Base-by-base conservation (phyloP, 1,139 yeast species). In the Candida glucosophila region DNA sequence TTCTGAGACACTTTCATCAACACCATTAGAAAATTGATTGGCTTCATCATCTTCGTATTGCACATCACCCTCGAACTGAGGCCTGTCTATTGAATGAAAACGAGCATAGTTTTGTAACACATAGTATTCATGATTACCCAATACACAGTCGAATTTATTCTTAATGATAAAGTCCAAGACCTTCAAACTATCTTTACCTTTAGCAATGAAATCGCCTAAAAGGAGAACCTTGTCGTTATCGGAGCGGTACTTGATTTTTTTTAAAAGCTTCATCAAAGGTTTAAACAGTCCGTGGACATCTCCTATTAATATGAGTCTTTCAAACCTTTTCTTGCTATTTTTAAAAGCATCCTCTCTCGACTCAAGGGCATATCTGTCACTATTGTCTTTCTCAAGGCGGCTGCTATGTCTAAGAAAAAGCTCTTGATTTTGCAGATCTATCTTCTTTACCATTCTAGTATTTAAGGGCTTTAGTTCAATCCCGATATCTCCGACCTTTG, bases 121-220 rank as follows among this genome's bases (percentile, higher is more conserved):
- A 35, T 71, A 73, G 39, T 76, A 65, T 47, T 88, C 97, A 49
- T 88, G 95, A 55, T 88, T 88, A 0, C 97, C 97, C 35, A 92
- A 55, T 3, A 88, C 73, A 48, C 95, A 86, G 26, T 72, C 73
- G 11, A 81, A 67, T 4, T 68, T 53, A 35, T 74, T 52, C n/a
- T 66, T 55, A 23, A 76, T 66, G 22, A 83, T 76, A 40, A 55
- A 77, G 31, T 85, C 79, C 15, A 85, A 48, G 4, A 85, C 83
- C 27, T 68, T 72, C 9, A 70, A 35, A 1, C 94, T 80, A 34
- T 80, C 74, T 1, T 82, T 79, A 0, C 97, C 97, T 47, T 86
- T 88, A 30, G 88, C 67, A 16, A 82, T 63, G 47, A 86, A 82
- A 45, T 88, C 97, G 3, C 97, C 97, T 15, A 86, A 52, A 19